A percentile compares a stretch with the other conserved stretches of the same genome.
Conservation (phyloP, 2,329 filamentous ascomycete genomes). For the Xylaria sp. region DNA sequence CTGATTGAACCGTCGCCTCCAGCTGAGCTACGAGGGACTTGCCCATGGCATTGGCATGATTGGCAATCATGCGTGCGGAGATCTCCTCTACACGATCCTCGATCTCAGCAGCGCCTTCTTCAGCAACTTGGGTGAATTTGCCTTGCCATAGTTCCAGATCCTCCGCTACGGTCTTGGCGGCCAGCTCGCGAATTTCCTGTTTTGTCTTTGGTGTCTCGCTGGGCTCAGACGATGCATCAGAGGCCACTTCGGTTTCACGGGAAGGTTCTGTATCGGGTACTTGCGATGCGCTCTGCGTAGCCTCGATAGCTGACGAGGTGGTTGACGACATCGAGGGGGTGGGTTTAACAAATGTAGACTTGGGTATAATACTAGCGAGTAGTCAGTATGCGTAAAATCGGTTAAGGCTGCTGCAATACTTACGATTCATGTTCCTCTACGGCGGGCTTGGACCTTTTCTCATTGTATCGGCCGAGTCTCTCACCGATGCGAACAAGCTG, state of each 20-base stretch:
- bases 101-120: constrained; percentile 81
- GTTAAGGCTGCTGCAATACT: constrained; percentile 38
- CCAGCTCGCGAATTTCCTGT: constrained; percentile 66
- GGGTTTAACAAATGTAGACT: constrained; percentile 55
- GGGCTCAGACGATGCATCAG: constrained; percentile 40
- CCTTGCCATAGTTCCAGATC: constrained; percentile 88
- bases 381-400: constrained; percentile 27
- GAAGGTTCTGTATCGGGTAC: constrained; percentile 36
- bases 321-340: constrained; percentile 46
- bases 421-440: constrained; percentile 50
- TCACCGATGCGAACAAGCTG: constrained; percentile 93
- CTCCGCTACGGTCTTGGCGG: constrained; percentile 74
- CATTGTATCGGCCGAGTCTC: constrained; percentile 80
- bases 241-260: constrained; percentile 37
- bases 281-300: constrained; percentile 42
- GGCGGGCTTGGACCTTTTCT: constrained; percentile 53
- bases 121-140: constrained; percentile 86
- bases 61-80: constrained; percentile 65
- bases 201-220: constrained; percentile 57
- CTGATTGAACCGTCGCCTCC: constrained; percentile 71
- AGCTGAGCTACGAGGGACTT: constrained; percentile 75
- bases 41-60: constrained; percentile 73
- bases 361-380: constrained; percentile 44
- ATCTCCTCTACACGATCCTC: constrained; percentile 74
- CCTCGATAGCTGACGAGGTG: constrained; percentile 39